Evolutionary conservation across 768 basidiomycete genomes (phyloP), one percentile per base, ranked within the genome.

Genomic region (Lactifluus echinatus): DNA sequence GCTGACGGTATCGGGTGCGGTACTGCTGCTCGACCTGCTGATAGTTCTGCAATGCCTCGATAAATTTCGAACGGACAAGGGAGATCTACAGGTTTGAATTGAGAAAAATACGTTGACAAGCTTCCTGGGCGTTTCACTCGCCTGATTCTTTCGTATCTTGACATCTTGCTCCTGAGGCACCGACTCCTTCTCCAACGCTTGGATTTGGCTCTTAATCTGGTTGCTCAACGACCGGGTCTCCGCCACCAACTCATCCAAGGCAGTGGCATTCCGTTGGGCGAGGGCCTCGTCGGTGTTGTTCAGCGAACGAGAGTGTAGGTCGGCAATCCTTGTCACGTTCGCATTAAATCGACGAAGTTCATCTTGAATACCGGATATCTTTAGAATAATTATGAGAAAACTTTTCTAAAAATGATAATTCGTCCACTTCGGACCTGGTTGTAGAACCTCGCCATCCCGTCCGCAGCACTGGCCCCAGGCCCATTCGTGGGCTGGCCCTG

Each of bases 11-110:
- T 70, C 81, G 85, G 59, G 78, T 72, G 34, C 90, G 81, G 66
- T 89, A 83, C 65, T 87, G 83, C 63, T 85, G 82, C 67, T 93
- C 91, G 34, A 90, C 87, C 24, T 78, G 79, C 67, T 92, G 88
- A 66, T 91, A 93, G 60, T 78, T 82, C 72, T 93, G 92, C 59
- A 93, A 83, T 21, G 87, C 84, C 61, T 92, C 91, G 42, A 90
- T 78, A 65, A 93, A 93, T 64, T 90, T 60, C 14, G 51, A 52
- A n/a, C 64, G 69, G 28, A 71, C 51, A 2, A 68, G 55, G 2
- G 62, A 53, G 11, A 57, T 63, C 66, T 65, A 50, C 19, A 3
- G 3, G 44, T 15, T 3, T 3, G 33, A 3, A 37, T 43, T 12
- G 57, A 21, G 51, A 50, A 8, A 14, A 29, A 33, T 28, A 11